Conservation (phyloP, 805 yeast species). For the Barnettozyma sp. region DNA sequence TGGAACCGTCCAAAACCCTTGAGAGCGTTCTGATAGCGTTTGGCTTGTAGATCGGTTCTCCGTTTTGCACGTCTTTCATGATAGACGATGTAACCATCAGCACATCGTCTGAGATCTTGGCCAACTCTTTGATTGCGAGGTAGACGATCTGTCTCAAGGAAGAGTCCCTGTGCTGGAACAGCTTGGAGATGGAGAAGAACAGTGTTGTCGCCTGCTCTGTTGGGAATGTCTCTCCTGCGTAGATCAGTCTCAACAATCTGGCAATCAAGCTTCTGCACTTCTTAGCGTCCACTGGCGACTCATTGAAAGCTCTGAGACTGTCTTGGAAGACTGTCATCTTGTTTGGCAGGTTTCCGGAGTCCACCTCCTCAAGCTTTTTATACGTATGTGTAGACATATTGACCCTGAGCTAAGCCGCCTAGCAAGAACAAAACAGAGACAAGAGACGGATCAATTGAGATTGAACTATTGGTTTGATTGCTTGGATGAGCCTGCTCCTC, state of each 20-base stretch:
- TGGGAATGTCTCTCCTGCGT: constrained; percentile 84
- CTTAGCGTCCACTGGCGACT: constrained; percentile 81
- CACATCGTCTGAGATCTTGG: constrained; percentile 79
- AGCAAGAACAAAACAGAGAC: no score
- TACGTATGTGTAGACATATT: constrained; percentile 76
- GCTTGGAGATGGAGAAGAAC: constrained; percentile 88
- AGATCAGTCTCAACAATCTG: constrained; percentile 72
- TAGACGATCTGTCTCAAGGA: constrained; percentile 89
- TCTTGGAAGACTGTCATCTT: constrained; percentile 97
- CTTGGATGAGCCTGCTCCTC: constrained; percentile 1
- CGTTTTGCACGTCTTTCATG: constrained; percentile 95
- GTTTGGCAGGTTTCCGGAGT: constrained; percentile 67
- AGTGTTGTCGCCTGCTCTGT: constrained; percentile 84
- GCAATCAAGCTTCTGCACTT: constrained; percentile 81
- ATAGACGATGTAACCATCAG: constrained; percentile 97
- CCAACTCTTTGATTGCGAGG: constrained; percentile 86
- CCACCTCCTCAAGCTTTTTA: constrained; percentile 77
- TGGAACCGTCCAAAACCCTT: constrained; percentile 81
- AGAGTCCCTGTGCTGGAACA: constrained; percentile 87
- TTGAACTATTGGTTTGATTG: constrained; percentile 1
- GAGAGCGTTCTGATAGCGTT: constrained; percentile 90
- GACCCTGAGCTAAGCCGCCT: no score
- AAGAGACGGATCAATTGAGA: constrained; percentile 1
- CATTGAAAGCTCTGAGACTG: constrained; percentile 87
- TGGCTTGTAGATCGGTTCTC: constrained; percentile 80